Evolutionary conservation across 192 early-diverging fungal species (phyloP), one percentile per base, ranked within the genome.

Genomic region (Martensiomyces pterosporus): DNA sequence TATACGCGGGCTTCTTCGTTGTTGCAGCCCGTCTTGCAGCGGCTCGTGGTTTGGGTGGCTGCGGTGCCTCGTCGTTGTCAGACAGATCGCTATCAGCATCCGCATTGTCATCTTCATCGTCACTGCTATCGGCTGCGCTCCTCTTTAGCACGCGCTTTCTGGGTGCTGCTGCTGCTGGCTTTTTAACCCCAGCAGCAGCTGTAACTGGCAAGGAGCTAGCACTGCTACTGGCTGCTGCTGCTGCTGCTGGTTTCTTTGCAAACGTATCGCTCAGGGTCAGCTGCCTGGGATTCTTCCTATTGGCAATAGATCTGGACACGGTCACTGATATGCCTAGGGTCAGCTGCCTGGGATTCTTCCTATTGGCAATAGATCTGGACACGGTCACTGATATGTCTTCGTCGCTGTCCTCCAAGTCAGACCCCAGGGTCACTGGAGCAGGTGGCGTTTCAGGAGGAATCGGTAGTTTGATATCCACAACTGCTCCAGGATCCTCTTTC

Each of bases 371-470:
- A 13, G 51, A n/a, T 43, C 64, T 68, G 26, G 64, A 64, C 21
- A 75, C 64, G 3, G 41, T 44, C 39, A 41, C 3, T 1, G 65
- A 16, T 18, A 68, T 60, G 24, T 75, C 72, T 15, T 75, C 66
- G 45, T 75, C 72, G 42, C 72, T 75, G 49, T 75, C 72, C 5
- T 67, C 64, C 40, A 68, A 37, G 27, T 75, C 72, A 12, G 64
- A 75, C 4, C 64, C 65, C n/a, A 68, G 45, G n/a, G 56, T 75
- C 19, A 33, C 39, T 2, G 67, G 14, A 2, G 53, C 49, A 4
- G 45, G 4, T 43, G 36, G 33, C 33, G 18, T 21, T 4, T n/a
- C n/a, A n/a, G n/a, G n/a, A n/a, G n/a, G n/a, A 41, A 41, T 12
- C 12, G 29, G 12, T 12, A 49, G 62, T 26, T 47, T 55, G 21